Percentiles rank a stretch among this genome's conserved stretches.
phyloP scores from a whole-genome alignment of 1,284 basidiomycete species.

The Rhodotorula sp. region DNA sequence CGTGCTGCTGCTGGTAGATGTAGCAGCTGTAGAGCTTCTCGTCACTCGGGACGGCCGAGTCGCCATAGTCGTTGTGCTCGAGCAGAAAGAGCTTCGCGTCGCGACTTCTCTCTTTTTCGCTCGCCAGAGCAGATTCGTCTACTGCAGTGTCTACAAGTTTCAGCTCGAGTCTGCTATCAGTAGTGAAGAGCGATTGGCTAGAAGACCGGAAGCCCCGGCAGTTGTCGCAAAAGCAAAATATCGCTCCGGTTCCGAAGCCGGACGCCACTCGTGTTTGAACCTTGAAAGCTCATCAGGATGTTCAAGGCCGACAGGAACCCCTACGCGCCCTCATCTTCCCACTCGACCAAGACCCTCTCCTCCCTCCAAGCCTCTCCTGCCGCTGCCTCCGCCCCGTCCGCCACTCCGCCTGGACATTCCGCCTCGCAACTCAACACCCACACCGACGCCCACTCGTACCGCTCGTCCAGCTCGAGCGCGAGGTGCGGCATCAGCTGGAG shows the following conservation, averaged over 20 bases:
- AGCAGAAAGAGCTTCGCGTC: neutral
- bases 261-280: too few relatives aligned
- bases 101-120: neutral
- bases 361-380: slow-evolving; percentile 61
- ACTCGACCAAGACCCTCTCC: slow-evolving; percentile 69
- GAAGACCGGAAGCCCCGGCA: too few relatives aligned
- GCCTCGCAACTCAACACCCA: slow-evolving; percentile 73
- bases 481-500: slow-evolving; percentile 84
- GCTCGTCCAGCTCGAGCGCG: slow-evolving; percentile 61
- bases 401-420: slow-evolving; percentile 59
- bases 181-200: too few relatives aligned
- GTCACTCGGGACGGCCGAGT: slow-evolving; percentile 21
- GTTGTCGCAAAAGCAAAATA: too few relatives aligned
- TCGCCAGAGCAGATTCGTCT: too few relatives aligned
- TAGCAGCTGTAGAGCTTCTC: slow-evolving; percentile 17
- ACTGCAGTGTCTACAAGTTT: too few relatives aligned
- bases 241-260: too few relatives aligned
- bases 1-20: neutral
- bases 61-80: slow-evolving; percentile 2
- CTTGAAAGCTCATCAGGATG: too few relatives aligned
- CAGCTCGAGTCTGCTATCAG: too few relatives aligned
- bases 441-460: slow-evolving; percentile 61
- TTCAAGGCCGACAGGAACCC: neutral
- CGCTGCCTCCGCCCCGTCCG: slow-evolving; percentile 52
- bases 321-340: slow-evolving; percentile 54